These are phyloP conservation scores for Penicillium hesseltinei DNA, from an alignment of 2,329 filamentous ascomycete species.

Conservation along the genomic window DNA sequence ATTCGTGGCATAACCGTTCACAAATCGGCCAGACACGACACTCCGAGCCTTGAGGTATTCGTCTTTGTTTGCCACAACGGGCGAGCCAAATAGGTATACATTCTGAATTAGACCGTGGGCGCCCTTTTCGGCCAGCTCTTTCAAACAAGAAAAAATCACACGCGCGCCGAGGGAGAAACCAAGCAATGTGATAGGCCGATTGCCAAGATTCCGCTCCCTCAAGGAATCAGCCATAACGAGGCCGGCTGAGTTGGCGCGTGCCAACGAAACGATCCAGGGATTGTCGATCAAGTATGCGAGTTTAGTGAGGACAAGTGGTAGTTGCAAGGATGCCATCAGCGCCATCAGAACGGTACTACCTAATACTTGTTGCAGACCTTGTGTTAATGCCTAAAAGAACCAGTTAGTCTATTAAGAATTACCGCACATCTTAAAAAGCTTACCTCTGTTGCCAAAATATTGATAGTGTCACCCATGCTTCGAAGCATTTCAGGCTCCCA, in stretches of 20 bases:
- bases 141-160: constrained; percentile 88
- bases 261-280: constrained; percentile 94
- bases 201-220: constrained; percentile 85
- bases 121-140: constrained; percentile 79
- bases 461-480: constrained; percentile 98
- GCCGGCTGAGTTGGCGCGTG: constrained; percentile 82
- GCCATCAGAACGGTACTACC: constrained; percentile 84
- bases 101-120: constrained; percentile 89
- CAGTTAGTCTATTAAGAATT: constrained; percentile 25
- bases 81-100: constrained; percentile 90
- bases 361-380: constrained; percentile 92
- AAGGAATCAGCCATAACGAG: constrained; percentile 92
- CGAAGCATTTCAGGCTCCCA: constrained; percentile 99
- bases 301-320: constrained; percentile 91
- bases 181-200: constrained; percentile 85
- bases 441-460: constrained; percentile 95
- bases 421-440: constrained; percentile 24
- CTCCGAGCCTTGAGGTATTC: constrained; percentile 78
- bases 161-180: constrained; percentile 91
- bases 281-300: constrained; percentile 96
- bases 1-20: constrained; percentile 90
- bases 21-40: constrained; percentile 87
- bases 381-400: constrained; percentile 72
- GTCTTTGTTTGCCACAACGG: constrained; percentile 85
- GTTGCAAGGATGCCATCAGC: constrained; percentile 86